Base-by-base conservation (phyloP, 768 basidiomycete genomes). In the Leucosporidium yakuticum region DNA sequence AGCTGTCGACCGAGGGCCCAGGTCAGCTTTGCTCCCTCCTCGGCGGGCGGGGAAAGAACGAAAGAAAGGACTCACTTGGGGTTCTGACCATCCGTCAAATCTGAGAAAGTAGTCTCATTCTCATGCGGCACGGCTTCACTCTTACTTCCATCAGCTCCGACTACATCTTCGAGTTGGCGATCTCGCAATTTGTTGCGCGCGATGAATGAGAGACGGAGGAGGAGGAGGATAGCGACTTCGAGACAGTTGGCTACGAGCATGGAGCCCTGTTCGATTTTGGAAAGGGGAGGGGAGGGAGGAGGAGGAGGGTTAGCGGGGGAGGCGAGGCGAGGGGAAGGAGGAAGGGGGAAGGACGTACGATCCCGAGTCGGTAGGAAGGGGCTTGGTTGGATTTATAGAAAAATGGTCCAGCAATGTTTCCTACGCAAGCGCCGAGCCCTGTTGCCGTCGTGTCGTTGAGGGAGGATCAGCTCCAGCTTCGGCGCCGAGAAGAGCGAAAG, bases 41-140 rank as follows among this genome's bases (percentile, higher is more conserved):
- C 39, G 8, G 11, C 17, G 6, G 49, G 19, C 5, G 49, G 7
- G 6, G 19, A 7, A 27, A 57, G 20, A 29, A 27, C 5, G 12
- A 57, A 57, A 8, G 12, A 23, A 32, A 48, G 17, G 14, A 25
- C 27, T 48, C 39, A 54, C 74, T 71, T 23, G 32, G 69, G 64
- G 60, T 78, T 78, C 73, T 78, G 63, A 59, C 74, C 75, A 67
- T 78, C 78, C 29, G 78, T 78, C 53, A 77, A 27, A 73, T 79
- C 77, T 19, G 64, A 49, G 63, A 79, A 79, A 4, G 79, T 77
- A 7, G 76, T 77, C 19, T 27, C 59, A 48, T 76, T 73, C 32
- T 62, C 44, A n/a, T 70, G 66, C 2, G 25, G 56, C 9, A 53
- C 34, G 17, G 15, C 23, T 25, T 63, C 69, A 4, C 44, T 48